Conservation (phyloP, 768 basidiomycete species). For the Tylopilus balloui region DNA sequence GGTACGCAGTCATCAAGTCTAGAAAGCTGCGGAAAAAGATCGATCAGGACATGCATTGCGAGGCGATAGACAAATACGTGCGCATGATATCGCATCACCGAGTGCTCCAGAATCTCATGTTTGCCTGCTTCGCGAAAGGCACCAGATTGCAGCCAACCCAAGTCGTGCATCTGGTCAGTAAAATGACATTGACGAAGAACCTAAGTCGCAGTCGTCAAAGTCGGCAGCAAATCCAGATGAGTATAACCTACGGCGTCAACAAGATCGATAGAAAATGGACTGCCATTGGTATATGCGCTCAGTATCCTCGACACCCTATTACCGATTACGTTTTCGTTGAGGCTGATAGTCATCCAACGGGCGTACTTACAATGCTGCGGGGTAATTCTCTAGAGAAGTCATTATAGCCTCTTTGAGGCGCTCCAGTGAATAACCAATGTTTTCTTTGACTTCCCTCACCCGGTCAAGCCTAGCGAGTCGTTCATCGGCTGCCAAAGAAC, state of each 20-base stretch:
- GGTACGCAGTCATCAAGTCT: slow-evolving; percentile 46
- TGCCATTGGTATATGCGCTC: slow-evolving; percentile 48
- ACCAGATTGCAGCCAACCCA: slow-evolving; percentile 46
- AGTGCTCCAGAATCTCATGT: slow-evolving; percentile 40
- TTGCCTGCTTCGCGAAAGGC: slow-evolving; percentile 39
- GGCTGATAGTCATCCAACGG: not conserved
- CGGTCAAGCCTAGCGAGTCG: slow-evolving; percentile 27
- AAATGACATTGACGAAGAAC: slow-evolving; percentile 57
- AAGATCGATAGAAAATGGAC: slow-evolving; percentile 53
- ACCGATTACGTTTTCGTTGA: not conserved
- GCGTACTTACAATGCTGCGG: slow-evolving; percentile 23
- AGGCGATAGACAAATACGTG: slow-evolving; percentile 21
- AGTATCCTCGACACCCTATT: slow-evolving; percentile 40
- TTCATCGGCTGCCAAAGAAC: slow-evolving; percentile 1
- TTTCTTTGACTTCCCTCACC: slow-evolving; percentile 24
- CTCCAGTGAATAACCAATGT: slow-evolving; percentile 24
- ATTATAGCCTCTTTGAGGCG: slow-evolving; percentile 20
- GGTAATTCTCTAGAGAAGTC: slow-evolving; percentile 14
- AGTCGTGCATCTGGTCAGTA: slow-evolving; percentile 45
- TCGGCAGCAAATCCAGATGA: not conserved
- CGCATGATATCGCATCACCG: slow-evolving; percentile 57
- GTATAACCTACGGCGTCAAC: slow-evolving; percentile 45
- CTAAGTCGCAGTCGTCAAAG: slow-evolving; percentile 26
- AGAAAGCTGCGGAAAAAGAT: slow-evolving; percentile 39
- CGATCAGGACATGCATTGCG: not conserved